Evolutionary conservation across 2,329 filamentous ascomycete species (phyloP).

Genomic region (Chaetomiaceae sp.): DNA sequence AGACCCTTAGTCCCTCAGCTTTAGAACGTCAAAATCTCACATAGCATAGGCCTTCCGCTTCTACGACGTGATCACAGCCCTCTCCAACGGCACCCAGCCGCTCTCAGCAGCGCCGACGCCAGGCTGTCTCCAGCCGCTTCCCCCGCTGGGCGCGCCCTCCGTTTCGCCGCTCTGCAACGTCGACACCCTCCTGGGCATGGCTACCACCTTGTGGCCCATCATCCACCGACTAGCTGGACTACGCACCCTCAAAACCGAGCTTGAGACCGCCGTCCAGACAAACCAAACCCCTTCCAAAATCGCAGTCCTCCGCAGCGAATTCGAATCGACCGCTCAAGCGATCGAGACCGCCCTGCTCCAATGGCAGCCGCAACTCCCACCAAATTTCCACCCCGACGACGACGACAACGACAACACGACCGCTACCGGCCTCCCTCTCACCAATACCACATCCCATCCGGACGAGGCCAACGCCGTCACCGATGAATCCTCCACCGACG

Average conservation of each 20-base stretch:
- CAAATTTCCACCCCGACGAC: background rate
- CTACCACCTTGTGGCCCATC: slow-evolving; percentile 59
- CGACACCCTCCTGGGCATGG: slow-evolving; percentile 57
- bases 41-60: slow-evolving; percentile 54
- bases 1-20: background rate
- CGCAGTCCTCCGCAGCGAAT: slow-evolving; percentile 46
- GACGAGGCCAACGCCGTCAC: background rate
- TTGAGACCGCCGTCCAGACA: slow-evolving; percentile 42
- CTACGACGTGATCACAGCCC: slow-evolving; percentile 60
- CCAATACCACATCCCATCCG: too few species aligned
- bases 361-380: slow-evolving; percentile 49
- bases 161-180: slow-evolving; percentile 48
- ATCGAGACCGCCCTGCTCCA: slow-evolving; percentile 52
- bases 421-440: background rate
- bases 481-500: background rate
- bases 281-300: slow-evolving; percentile 41
- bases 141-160: slow-evolving; percentile 42
- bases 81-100: slow-evolving; percentile 57
- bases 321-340: slow-evolving; percentile 48
- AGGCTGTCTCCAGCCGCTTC: slow-evolving; percentile 44
- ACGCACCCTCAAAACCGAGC: slow-evolving; percentile 47
- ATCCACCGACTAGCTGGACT: slow-evolving; percentile 58
- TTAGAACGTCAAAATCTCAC: background rate
- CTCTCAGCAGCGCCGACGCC: slow-evolving; percentile 48
- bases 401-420: background rate